A percentile compares a stretch with the other conserved stretches of the same genome.
Evolutionary conservation across 2,329 filamentous ascomycete genomes (phyloP).

Genomic region (Huntiella bhutanensis): DNA sequence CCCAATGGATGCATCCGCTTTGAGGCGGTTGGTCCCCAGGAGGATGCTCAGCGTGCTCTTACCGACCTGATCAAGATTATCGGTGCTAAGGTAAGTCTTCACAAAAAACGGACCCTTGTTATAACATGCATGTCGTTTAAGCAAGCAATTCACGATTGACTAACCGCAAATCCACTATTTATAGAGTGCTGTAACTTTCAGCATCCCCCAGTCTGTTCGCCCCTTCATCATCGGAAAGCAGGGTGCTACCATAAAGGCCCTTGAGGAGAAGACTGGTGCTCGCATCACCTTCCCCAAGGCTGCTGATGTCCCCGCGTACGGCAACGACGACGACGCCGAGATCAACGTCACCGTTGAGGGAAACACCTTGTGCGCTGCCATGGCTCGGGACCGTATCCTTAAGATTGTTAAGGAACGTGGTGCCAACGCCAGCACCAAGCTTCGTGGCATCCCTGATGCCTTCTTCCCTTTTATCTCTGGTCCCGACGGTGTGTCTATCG

Average conservation of each 20-base stretch:
- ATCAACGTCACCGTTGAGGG: conserved; percentile 83
- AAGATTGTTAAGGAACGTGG: conserved; percentile 76
- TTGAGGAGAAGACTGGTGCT: conserved; percentile 79
- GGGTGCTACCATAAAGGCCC: conserved; percentile 73
- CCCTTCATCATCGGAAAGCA: conserved; percentile 86
- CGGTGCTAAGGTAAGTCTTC: conserved; percentile 54
- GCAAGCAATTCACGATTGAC: not conserved
- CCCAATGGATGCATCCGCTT: conserved; percentile 59
- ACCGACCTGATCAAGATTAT: conserved; percentile 80
- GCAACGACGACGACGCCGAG: conserved; percentile 54
- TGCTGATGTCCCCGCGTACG: conserved; percentile 38
- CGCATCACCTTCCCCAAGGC: conserved; percentile 75
- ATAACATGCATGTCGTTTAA: not conserved
- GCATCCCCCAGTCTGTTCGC: conserved; percentile 42
- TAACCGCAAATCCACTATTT: conserved; percentile 4
- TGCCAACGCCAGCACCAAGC: conserved; percentile 59
- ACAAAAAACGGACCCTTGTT: conserved; percentile 3
- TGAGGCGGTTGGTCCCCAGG: conserved; percentile 65
- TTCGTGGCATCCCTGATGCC: conserved; percentile 72
- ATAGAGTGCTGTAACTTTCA: conserved; percentile 12
- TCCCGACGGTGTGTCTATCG: conserved; percentile 47
- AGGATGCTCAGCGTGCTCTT: conserved; percentile 70
- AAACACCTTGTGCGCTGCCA: conserved; percentile 69
- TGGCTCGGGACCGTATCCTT: conserved; percentile 67
- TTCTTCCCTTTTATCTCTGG: conserved; percentile 93